Percentiles rank a stretch among this genome's conserved stretches.
Conservation (phyloP, 768 basidiomycete genomes). For the Lepiota subincarnata region DNA sequence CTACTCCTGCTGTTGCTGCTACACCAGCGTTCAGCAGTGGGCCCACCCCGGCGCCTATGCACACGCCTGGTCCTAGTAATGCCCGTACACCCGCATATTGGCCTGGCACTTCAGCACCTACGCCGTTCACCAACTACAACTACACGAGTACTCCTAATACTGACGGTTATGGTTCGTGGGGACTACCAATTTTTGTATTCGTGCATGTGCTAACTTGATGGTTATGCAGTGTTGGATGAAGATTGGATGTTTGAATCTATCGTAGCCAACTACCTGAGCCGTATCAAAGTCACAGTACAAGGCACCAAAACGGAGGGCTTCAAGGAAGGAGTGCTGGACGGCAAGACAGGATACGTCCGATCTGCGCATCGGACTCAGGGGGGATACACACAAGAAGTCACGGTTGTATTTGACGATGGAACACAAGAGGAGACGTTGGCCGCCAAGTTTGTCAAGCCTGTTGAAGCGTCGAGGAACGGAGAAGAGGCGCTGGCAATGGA, state of each 20-base stretch:
- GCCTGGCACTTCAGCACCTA: slow-evolving; percentile 24
- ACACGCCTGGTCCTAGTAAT: slow-evolving; percentile 22
- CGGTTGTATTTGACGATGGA: slow-evolving; percentile 25
- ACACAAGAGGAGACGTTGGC: slow-evolving; percentile 24
- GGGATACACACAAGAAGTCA: slow-evolving; percentile 34
- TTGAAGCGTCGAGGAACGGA: slow-evolving; percentile 25
- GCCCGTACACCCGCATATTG: slow-evolving; percentile 34
- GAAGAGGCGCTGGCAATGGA: slow-evolving; percentile 50
- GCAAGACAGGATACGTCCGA: slow-evolving; percentile 24
- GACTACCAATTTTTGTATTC: not conserved
- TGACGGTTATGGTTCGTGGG: slow-evolving; percentile 15
- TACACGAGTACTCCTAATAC: not conserved
- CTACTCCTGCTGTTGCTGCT: slow-evolving; percentile 19
- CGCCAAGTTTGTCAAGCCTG: slow-evolving; percentile 26
- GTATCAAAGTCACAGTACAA: slow-evolving; percentile 36
- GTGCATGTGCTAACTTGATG: slow-evolving; percentile 5
- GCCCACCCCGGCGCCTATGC: slow-evolving; percentile 33
- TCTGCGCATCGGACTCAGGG: slow-evolving; percentile 27
- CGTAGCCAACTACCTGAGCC: slow-evolving; percentile 24
- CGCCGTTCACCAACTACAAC: slow-evolving; percentile 1
- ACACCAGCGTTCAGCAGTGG: slow-evolving; percentile 31
- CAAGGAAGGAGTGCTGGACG: slow-evolving; percentile 34
- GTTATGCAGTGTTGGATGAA: slow-evolving; percentile 22
- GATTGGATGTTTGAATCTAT: slow-evolving; percentile 39
- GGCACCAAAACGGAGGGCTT: slow-evolving; percentile 31